Conservation (phyloP, 345 rosid species). For the Lepidium africanum region DNA sequence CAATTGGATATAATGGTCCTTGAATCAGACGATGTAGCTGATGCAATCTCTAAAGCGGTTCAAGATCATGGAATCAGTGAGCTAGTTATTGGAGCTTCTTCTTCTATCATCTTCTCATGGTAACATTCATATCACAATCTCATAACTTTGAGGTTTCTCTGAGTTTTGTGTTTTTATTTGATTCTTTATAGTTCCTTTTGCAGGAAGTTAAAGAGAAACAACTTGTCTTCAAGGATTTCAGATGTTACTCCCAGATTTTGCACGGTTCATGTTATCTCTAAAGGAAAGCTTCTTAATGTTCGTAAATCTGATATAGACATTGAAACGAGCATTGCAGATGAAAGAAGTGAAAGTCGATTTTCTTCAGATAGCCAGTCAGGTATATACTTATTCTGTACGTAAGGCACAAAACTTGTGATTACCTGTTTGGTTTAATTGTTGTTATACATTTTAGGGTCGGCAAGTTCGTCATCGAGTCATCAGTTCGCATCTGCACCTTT, state of each 20-base stretch:
- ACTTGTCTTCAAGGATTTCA: conserved; percentile 57
- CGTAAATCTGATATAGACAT: conserved; percentile 60
- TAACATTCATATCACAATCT: conserved; percentile 22
- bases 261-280: conserved; percentile 59
- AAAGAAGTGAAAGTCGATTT: conserved; percentile 37
- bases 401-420: background rate
- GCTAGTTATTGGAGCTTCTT: conserved; percentile 79
- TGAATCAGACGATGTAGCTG: conserved; percentile 68
- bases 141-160: background rate
- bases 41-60: conserved; percentile 67
- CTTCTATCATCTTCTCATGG: conserved; percentile 60
- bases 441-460: conserved; percentile 12
- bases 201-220: conserved; percentile 33
- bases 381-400: background rate
- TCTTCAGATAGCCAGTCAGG: conserved; percentile 42
- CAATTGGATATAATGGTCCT: conserved; percentile 48
- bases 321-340: conserved; percentile 45
- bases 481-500: conserved; percentile 41
- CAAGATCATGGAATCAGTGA: conserved; percentile 42
- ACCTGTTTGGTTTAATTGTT: background rate
- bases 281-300: conserved; percentile 61
- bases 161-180: background rate
- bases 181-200: background rate
- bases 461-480: conserved; percentile 35
- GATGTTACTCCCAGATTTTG: conserved; percentile 54